Base-by-base conservation (phyloP, 768 basidiomycete genomes). In the Pleurotus djamor region DNA sequence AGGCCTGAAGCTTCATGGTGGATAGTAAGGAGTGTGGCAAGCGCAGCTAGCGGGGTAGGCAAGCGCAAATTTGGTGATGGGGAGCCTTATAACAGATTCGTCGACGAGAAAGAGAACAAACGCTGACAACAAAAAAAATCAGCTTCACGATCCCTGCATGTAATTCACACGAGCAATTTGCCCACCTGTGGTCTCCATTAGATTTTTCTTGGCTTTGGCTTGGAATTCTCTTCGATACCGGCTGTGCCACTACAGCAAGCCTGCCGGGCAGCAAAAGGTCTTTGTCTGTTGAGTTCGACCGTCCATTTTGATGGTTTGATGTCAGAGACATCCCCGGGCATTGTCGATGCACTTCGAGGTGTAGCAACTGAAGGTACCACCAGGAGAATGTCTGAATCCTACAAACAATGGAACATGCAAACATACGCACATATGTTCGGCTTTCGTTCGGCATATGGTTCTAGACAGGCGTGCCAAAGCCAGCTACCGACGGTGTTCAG, bases 1-100 rank as follows among this genome's bases (percentile, higher is more conserved):
- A 63, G 62, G 74, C 63, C 62, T 71, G 70, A 61, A 81, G 65
- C 68, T 76, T 80, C 83, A 85, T 84, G 62, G 80, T 62, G 54
- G 28, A n/a, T 41, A 12, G 21, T 43, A 56, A 56, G 0, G 54
- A 56, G 54, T 56, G 54, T 56, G 54, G 54, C 54, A 44, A 56
- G 54, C 54, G 54, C 54, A 56, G 54, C 54, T 56, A 56, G 54
- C 54, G 38, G 38, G 54, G 54, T 41, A 38, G n/a, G 51, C 51
- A 35, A 28, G 35, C 37, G 34, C 21, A 34, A 14, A 28, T 13
- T n/a, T 17, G 28, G 16, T 21, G 44, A 33, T 32, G 41, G 16
- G 13, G 21, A 28, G 21, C 21, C 38, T 56, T 56, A 56, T 56
- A 56, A 43, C 54, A 28, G 21, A 28, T 21, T 43, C 10, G 41